These are phyloP conservation scores for Aspergillus mulundensis DNA, from an alignment of 495 filamentous ascomycete species.

Conservation along the genomic window DNA sequence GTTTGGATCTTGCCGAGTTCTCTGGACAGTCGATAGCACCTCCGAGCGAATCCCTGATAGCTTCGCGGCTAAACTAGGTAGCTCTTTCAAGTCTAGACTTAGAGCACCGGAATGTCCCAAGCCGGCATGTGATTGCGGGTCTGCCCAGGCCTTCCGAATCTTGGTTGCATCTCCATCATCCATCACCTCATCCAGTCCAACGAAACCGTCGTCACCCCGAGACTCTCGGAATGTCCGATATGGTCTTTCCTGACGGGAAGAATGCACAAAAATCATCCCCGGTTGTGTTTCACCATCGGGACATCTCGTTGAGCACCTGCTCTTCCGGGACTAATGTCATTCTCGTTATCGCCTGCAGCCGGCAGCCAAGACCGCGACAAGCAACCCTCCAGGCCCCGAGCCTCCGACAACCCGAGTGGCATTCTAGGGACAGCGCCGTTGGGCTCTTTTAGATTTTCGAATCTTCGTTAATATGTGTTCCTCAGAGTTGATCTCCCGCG, in stretches of 20 bases:
- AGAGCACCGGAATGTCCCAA: neutral
- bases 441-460: neutral
- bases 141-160: conserved; percentile 18
- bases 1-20: conserved; percentile 1
- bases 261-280: neutral
- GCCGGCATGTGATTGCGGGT: conserved; percentile 42
- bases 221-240: neutral
- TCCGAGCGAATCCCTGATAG: conserved; percentile 1
- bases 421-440: neutral
- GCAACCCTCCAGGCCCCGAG: neutral
- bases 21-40: neutral
- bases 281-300: neutral
- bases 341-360: conserved; percentile 4
- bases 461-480: neutral
- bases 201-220: neutral
- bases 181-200: neutral
- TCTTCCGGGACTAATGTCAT: neutral
- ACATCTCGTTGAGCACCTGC: neutral
- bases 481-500: conserved; percentile 8
- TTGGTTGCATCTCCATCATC: neutral
- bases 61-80: conserved; percentile 6
- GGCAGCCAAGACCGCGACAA: conserved; percentile 6
- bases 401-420: conserved; percentile 1
- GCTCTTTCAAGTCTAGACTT: neutral
- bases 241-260: neutral